Percentiles rank a stretch among this genome's conserved stretches.
Evolutionary conservation across 306 rosid species (phyloP).

Genomic region (Ceratonia siliqua): DNA sequence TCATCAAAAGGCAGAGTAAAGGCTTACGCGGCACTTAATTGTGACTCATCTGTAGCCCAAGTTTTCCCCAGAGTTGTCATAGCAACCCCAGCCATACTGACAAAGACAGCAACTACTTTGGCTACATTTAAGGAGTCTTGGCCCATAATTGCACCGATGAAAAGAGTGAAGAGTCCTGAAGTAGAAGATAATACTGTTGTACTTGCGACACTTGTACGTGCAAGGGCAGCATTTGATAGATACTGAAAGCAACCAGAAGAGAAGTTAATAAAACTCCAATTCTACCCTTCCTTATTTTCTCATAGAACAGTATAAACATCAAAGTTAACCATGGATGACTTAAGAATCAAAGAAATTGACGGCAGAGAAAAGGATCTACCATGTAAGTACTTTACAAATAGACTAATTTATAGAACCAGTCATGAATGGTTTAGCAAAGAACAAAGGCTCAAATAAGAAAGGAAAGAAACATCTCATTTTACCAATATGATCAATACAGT

Average conservation of each 20-base stretch:
- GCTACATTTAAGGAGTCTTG: constrained; percentile 68
- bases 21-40: constrained; percentile 51
- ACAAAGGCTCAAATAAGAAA: not conserved
- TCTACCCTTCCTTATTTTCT: not conserved
- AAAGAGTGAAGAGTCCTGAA: constrained; percentile 82
- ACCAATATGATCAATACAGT: constrained; percentile 8
- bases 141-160: constrained; percentile 66
- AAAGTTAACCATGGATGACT: not conserved
- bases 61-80: constrained; percentile 85
- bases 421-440: not conserved
- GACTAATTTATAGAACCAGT: not conserved
- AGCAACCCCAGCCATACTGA: constrained; percentile 77
- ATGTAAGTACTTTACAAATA: constrained; percentile 12
- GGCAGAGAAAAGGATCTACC: constrained; percentile 6
- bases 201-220: constrained; percentile 82
- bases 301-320: not conserved
- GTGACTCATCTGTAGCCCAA: constrained; percentile 72
- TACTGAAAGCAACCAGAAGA: constrained; percentile 52
- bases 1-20: constrained; percentile 19
- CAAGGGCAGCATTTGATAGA: constrained; percentile 80
- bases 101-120: constrained; percentile 77
- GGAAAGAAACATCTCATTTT: constrained; percentile 7
- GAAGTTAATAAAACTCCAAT: not conserved
- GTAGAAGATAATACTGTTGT: constrained; percentile 82
- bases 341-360: not conserved